phyloP scores from a whole-genome alignment of 2,329 filamentous ascomycete species.

The Stagonosporopsis chrysanthemi region DNA sequence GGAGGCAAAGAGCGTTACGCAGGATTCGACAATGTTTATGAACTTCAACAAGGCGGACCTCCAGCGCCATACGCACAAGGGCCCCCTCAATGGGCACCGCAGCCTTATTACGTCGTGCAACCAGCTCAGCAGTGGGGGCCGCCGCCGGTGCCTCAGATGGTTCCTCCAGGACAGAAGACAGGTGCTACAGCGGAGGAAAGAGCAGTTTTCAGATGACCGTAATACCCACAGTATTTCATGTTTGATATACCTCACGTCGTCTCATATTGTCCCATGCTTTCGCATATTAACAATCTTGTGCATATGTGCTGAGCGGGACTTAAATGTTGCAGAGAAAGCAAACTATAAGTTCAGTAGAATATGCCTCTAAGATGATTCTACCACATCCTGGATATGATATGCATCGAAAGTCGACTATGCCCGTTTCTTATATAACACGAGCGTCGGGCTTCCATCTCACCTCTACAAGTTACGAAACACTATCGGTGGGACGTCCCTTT shows the following conservation, averaged over 20 bases:
- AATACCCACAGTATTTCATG: background rate
- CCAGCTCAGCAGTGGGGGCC: slow-evolving; percentile 19
- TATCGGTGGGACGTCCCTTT: no score
- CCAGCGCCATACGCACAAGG: slow-evolving; percentile 1
- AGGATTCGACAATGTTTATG: slow-evolving; percentile 36
- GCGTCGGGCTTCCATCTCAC: no score
- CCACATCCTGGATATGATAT: no score
- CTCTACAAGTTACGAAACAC: no score
- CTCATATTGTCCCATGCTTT: background rate
- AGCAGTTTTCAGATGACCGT: background rate
- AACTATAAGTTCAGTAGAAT: no score
- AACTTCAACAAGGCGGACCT: slow-evolving; percentile 16
- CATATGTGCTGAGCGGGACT: no score
- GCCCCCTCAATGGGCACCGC: slow-evolving; percentile 7
- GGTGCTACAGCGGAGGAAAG: slow-evolving; percentile 2
- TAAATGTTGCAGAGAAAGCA: no score
- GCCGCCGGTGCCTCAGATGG: slow-evolving; percentile 6
- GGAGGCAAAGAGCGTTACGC: slow-evolving; percentile 40
- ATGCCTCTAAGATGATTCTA: no score
- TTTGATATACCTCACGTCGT: background rate
- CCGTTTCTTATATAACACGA: no score
- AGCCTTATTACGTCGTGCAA: slow-evolving; percentile 11
- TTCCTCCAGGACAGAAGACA: slow-evolving; percentile 4
- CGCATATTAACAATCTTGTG: background rate
- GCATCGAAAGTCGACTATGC: no score